phyloP scores from a whole-genome alignment of 2,329 filamentous ascomycete genomes.

The Talaromyces sp. region DNA sequence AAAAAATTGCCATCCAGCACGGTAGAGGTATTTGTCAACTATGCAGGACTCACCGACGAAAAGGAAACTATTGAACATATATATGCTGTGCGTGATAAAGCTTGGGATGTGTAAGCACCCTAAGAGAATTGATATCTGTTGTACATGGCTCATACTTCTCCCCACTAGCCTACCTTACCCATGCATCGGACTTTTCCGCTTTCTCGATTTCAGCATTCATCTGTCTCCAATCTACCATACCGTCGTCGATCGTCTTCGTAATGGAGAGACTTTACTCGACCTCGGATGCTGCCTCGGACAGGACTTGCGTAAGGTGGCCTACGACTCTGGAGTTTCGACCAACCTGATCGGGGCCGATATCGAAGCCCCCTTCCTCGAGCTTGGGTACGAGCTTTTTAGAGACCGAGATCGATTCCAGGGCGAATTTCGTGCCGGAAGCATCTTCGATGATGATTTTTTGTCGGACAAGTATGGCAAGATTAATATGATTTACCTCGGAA shows the following conservation, averaged over 20 bases:
- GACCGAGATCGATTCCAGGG: conserved; percentile 1
- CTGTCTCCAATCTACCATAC: conserved; percentile 30
- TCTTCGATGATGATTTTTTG: conserved; percentile 10
- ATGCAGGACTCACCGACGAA: background rate
- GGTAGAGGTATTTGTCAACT: too few relatives aligned
- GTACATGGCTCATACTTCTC: too few relatives aligned
- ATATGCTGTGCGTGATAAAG: conserved; percentile 1
- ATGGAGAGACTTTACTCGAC: conserved; percentile 38
- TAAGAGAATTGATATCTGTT: too few relatives aligned
- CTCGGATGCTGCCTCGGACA: conserved; percentile 45
- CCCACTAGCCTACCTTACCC: conserved; percentile 33
- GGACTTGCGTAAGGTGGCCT: conserved; percentile 42
- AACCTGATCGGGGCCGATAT: conserved; percentile 2
- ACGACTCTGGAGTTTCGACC: conserved; percentile 22
- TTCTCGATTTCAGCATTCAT: conserved; percentile 41
- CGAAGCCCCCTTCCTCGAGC: background rate
- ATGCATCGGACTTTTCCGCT: conserved; percentile 44
- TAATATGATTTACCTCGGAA: conserved; percentile 16
- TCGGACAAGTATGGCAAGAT: background rate
- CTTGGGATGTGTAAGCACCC: background rate
- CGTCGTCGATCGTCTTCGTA: conserved; percentile 23
- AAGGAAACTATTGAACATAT: background rate
- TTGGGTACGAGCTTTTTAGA: conserved; percentile 7
- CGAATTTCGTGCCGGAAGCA: background rate
- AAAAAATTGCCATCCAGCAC: too few relatives aligned